Conservation (phyloP, 768 basidiomycete species). For the Termitomyces eurrhizus region DNA sequence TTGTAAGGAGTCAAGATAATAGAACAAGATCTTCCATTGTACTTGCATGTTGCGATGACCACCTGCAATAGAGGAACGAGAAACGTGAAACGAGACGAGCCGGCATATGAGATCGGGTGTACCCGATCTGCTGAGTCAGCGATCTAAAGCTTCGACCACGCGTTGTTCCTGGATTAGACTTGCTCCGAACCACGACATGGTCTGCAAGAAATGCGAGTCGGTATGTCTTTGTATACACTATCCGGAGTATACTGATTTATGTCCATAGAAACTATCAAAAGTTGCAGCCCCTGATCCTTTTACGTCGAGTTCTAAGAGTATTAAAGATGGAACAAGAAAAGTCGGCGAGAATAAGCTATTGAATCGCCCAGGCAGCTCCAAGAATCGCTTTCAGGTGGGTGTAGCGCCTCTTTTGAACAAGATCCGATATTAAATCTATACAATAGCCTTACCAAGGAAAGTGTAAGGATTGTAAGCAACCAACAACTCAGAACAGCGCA, state of each 20-base stretch:
- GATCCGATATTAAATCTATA: slow-evolving; percentile 17
- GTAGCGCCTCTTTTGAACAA: slow-evolving; percentile 15
- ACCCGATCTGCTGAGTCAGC: slow-evolving; percentile 31
- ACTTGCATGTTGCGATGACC: slow-evolving; percentile 31
- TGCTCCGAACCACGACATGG: slow-evolving; percentile 47
- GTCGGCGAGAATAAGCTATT: slow-evolving; percentile 85
- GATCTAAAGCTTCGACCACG: slow-evolving; percentile 16
- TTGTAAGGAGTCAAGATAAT: slow-evolving; percentile 30
- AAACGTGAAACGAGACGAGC: background rate
- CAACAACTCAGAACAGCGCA: slow-evolving; percentile 79
- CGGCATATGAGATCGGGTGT: slow-evolving; percentile 19
- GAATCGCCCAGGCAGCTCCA: slow-evolving; percentile 63
- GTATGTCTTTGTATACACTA: slow-evolving; percentile 32
- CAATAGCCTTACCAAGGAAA: slow-evolving; percentile 79
- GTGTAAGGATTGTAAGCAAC: slow-evolving; percentile 85
- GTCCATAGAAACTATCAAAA: slow-evolving; percentile 81
- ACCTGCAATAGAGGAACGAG: slow-evolving; percentile 3
- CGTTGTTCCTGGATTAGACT: slow-evolving; percentile 2
- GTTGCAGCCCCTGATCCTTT: slow-evolving; percentile 90
- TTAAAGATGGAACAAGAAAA: slow-evolving; percentile 78
- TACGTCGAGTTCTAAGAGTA: slow-evolving; percentile 62
- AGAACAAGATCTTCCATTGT: slow-evolving; percentile 29
- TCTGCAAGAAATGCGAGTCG: slow-evolving; percentile 84
- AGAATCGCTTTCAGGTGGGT: slow-evolving; percentile 73
- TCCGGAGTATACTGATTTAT: slow-evolving; percentile 10